Conservation (phyloP, 176 grass and related monocot species). For the Bonia amplexicaulis region DNA sequence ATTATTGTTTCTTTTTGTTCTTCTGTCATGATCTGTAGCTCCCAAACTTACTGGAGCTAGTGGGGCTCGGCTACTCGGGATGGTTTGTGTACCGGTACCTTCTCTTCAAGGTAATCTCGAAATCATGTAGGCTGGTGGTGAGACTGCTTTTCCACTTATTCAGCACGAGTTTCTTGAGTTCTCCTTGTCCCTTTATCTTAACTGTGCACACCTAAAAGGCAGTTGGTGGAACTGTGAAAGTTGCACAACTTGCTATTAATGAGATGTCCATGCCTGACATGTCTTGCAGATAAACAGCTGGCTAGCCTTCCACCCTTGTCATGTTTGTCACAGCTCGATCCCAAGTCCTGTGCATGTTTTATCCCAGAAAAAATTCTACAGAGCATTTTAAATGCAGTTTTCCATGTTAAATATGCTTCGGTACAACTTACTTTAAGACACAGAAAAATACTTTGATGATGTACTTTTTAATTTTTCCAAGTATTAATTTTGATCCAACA, state of each 20-base stretch:
- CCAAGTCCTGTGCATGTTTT: background rate
- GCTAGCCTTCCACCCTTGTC: background rate
- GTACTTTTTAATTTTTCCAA: background rate
- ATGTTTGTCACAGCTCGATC: background rate
- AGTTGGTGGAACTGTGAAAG: constrained; percentile 1
- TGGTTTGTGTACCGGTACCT: constrained; percentile 80
- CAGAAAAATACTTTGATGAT: background rate
- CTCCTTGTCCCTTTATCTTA: background rate
- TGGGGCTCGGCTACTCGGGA: constrained; percentile 58
- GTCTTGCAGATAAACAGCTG: constrained; percentile 19
- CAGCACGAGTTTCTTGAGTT: constrained; percentile 22
- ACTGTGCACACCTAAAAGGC: constrained; percentile 8
- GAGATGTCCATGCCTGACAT: background rate
- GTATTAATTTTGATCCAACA: background rate
- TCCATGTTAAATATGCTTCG: background rate
- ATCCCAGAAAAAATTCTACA: background rate
- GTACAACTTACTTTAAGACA: background rate
- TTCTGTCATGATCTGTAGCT: constrained; percentile 42
- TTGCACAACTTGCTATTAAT: constrained; percentile 14
- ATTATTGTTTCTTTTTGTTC: background rate
- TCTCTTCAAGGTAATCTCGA: constrained; percentile 67
- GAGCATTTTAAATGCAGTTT: background rate
- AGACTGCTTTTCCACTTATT: constrained; percentile 6
- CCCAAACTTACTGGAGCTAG: constrained; percentile 65
- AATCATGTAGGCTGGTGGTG: background rate